Conservation (phyloP, 2,329 filamentous ascomycete species). For the Paraphaeosphaeria sporulosa region DNA sequence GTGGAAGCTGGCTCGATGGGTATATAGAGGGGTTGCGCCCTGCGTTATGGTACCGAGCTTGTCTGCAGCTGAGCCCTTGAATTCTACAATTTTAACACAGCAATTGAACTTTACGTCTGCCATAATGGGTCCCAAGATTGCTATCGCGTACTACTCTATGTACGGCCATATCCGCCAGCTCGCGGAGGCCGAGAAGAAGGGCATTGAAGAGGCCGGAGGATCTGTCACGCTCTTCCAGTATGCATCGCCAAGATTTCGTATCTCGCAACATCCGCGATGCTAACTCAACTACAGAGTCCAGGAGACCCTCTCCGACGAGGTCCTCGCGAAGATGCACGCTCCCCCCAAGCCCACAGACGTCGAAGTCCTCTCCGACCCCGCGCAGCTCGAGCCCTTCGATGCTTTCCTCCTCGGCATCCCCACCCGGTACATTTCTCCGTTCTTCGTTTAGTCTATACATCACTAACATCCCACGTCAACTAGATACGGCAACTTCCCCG, state of each 20-base stretch:
- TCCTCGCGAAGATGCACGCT: slow-evolving; percentile 90
- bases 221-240: slow-evolving; percentile 83
- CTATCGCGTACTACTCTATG: slow-evolving; percentile 74
- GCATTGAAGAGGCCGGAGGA: slow-evolving; percentile 87
- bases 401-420: slow-evolving; percentile 93
- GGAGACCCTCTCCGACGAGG: slow-evolving; percentile 86
- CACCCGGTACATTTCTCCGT: slow-evolving; percentile 62
- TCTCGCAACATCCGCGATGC: background rate
- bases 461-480: background rate
- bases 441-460: background rate
- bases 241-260: slow-evolving; percentile 32
- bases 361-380: slow-evolving; percentile 65
- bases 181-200: slow-evolving; percentile 88
- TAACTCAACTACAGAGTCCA: slow-evolving; percentile 62
- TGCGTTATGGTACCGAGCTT: background rate
- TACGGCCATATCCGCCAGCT: slow-evolving; percentile 46
- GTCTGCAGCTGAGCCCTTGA: too few species aligned
- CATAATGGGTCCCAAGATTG: slow-evolving; percentile 86
- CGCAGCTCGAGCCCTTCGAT: slow-evolving; percentile 77
- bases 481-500: slow-evolving; percentile 90
- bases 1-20: slow-evolving; percentile 5
- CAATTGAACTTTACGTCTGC: slow-evolving; percentile 9
- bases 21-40: slow-evolving; percentile 7
- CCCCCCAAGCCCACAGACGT: slow-evolving; percentile 75
- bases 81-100: too few species aligned